phyloP scores from a whole-genome alignment of 2,329 filamentous ascomycete genomes.

The Monosporascus sp. region DNA sequence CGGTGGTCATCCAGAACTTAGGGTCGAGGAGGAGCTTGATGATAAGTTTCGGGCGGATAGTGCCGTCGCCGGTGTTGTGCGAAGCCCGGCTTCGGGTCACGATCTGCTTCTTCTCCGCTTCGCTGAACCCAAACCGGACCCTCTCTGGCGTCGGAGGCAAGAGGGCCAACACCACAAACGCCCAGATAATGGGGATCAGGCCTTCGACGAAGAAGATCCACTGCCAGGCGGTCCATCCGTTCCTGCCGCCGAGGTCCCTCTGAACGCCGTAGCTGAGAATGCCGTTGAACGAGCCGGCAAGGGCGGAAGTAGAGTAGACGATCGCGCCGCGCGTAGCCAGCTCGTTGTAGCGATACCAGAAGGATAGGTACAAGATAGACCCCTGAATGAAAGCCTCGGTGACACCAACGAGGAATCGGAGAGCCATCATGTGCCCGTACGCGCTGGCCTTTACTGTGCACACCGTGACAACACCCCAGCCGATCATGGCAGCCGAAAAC shows the following conservation, averaged over 20 bases:
- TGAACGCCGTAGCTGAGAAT: slow-evolving; percentile 18
- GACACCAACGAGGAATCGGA: slow-evolving; percentile 17
- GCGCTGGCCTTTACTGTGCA: slow-evolving; percentile 14
- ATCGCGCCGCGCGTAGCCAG: slow-evolving; percentile 19
- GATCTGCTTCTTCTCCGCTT: slow-evolving; percentile 14
- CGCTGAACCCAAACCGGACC: slow-evolving; percentile 14
- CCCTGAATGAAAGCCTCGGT: slow-evolving; percentile 20
- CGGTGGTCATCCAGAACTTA: slow-evolving; percentile 20
- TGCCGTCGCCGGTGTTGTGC: slow-evolving; percentile 16
- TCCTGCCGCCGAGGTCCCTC: slow-evolving; percentile 13
- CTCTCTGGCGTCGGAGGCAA: slow-evolving; percentile 14
- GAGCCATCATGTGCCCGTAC: slow-evolving; percentile 9
- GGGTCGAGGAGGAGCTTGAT: slow-evolving; percentile 14
- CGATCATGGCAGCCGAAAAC: slow-evolving; percentile 8
- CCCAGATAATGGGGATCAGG: slow-evolving; percentile 14
- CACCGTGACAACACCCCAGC: slow-evolving; percentile 19
- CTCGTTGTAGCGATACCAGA: slow-evolving; percentile 21
- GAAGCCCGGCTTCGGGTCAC: slow-evolving; percentile 11
- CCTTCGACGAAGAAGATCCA: slow-evolving; percentile 22
- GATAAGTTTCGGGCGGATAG: slow-evolving; percentile 10
- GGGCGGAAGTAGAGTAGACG: slow-evolving; percentile 14
- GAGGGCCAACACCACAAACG: slow-evolving; percentile 13
- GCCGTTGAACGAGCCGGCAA: slow-evolving; percentile 21
- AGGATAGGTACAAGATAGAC: slow-evolving; percentile 20
- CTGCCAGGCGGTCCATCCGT: slow-evolving; percentile 18